Evolutionary conservation across 2,329 filamentous ascomycete species (phyloP).

Genomic region (Pezicula neosporulosa): DNA sequence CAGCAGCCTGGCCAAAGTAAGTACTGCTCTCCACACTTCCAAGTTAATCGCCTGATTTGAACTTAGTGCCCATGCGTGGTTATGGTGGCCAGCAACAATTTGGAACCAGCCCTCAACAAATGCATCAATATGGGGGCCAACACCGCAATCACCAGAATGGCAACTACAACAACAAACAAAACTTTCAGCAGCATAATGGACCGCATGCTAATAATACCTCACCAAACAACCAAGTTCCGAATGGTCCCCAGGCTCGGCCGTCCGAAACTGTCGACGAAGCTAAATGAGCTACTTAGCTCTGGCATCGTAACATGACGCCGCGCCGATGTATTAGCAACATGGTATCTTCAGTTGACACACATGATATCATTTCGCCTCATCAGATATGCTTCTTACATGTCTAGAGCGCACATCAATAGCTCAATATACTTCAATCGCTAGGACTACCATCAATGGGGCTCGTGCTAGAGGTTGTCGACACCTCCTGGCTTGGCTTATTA

Average conservation of each 20-base stretch:
- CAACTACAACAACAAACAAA: constrained; percentile 46
- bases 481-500: too few species aligned
- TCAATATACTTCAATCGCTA: background rate
- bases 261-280: constrained; percentile 40
- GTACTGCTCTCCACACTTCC: constrained; percentile 34
- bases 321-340: constrained; percentile 28
- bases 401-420: background rate
- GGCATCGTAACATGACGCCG: constrained; percentile 13
- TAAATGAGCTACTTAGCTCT: constrained; percentile 36
- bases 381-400: background rate
- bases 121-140: constrained; percentile 55
- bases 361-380: background rate
- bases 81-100: constrained; percentile 62
- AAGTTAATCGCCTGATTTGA: background rate
- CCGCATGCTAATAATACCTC: constrained; percentile 35
- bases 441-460: background rate
- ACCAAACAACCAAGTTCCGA: constrained; percentile 30
- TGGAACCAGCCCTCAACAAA: constrained; percentile 58
- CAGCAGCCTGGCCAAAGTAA: constrained; percentile 73
- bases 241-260: constrained; percentile 33
- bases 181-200: constrained; percentile 38
- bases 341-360: constrained; percentile 4
- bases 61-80: constrained; percentile 54
- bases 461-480: background rate
- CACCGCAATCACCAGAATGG: constrained; percentile 48